These are phyloP conservation scores for Flaveria trinervia DNA, from an alignment of 129 eudicot genomes.

Conservation along the genomic window DNA sequence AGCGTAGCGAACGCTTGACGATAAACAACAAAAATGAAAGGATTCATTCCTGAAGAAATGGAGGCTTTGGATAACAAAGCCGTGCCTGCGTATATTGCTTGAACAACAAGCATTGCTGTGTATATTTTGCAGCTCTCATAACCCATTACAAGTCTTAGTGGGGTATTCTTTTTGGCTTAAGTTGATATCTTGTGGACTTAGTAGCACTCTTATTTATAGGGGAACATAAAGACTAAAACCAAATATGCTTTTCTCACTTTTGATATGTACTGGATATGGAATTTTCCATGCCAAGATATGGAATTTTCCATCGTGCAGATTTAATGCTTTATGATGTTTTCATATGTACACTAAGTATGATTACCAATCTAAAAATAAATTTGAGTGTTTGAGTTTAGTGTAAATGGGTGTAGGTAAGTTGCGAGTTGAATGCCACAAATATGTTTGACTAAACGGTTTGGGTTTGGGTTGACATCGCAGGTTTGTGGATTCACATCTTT, in stretches of 20 bases:
- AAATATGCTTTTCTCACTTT: conserved; percentile 26
- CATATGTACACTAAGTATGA: background rate
- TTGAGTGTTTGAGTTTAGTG: no score
- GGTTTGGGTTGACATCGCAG: no score
- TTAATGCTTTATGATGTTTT: conserved; percentile 17
- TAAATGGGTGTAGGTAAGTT: no score
- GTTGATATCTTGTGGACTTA: conserved; percentile 14
- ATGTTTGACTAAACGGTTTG: no score
- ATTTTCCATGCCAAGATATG: background rate
- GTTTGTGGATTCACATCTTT: no score
- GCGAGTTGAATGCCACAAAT: no score
- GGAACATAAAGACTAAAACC: conserved; percentile 9
- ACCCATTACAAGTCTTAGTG: conserved; percentile 20
- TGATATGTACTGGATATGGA: background rate
- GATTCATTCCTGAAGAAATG: conserved; percentile 63
- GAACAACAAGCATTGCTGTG: conserved; percentile 54
- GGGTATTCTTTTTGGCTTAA: background rate
- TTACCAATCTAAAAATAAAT: no score
- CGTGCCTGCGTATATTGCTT: conserved; percentile 66
- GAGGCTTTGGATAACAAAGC: conserved; percentile 74
- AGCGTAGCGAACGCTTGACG: conserved; percentile 75
- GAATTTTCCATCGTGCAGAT: background rate
- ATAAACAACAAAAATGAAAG: conserved; percentile 68
- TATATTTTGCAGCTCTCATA: conserved; percentile 50
- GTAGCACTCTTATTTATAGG: conserved; percentile 30